Base-by-base conservation (phyloP, 306 rosid species). In the Trichosanthes cucumerina region DNA sequence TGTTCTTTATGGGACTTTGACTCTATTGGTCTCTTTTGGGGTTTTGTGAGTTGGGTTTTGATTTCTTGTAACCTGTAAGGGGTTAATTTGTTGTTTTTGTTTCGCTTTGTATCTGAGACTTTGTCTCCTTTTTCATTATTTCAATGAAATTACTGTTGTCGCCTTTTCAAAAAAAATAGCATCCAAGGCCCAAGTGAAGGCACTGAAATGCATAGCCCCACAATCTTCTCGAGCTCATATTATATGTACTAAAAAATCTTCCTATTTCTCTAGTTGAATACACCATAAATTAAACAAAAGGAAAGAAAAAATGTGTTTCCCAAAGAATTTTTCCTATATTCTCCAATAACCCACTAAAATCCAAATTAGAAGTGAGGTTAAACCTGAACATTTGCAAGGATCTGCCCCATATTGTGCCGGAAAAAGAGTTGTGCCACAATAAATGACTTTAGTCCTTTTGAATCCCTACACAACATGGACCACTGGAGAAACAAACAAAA, bases 301-400 rank as follows among this genome's bases (percentile, higher is more conserved):
- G 9, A 63, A 36, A 65, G 15, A 65, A 65, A 58, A 65, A 69
- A 41, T 41, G 4, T 33, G 70, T 63, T 41, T 21, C 31, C 75
- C 53, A 69, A 65, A 39, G 33, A 41, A 23, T 11, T 10, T 69
- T 39, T 23, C 52, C 33, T 41, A 34, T 5, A 21, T 69, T 15
- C n/a, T 69, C 75, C 34, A 41, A 69, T 69, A 43, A 13, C 31
- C 54, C 75, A 12, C 34, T 43, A 69, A 69, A 69, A 41, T 41
- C 75, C 75, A 69, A 69, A 69, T 43, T 69, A 69, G 53, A 43
- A 23, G 75, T 41, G 75, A 69, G 75, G 54, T 69, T 23, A 34
- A 68, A 19, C 33, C 52, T 4, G 9, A 68, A 21, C 34, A 68
- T 39, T 41, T 68, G 53, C 75, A 68, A 68, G 75, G 28, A 68